phyloP scores from a whole-genome alignment of 2,329 filamentous ascomycete species.

The Aspergillus fijiensis region DNA sequence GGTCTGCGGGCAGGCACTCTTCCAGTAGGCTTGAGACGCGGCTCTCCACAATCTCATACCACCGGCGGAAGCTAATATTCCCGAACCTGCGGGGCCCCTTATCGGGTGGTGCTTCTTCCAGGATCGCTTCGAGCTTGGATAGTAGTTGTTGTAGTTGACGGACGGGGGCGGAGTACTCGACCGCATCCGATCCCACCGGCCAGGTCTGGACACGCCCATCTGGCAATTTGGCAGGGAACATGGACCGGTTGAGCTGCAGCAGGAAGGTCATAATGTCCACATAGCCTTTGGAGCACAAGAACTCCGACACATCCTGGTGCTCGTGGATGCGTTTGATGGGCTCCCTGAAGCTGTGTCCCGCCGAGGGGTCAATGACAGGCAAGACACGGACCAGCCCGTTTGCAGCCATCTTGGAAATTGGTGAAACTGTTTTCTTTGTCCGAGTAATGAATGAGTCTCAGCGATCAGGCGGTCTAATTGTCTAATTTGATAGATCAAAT shows the following conservation, averaged over 20 bases:
- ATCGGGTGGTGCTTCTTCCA: conserved; percentile 79
- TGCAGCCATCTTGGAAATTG: conserved; percentile 21
- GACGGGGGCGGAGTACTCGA: conserved; percentile 58
- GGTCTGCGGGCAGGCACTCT: conserved; percentile 54
- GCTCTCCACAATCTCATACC: conserved; percentile 69
- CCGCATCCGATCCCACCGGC: conserved; percentile 42
- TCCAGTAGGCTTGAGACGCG: conserved; percentile 57
- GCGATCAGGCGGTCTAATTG: neutral
- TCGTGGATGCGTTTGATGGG: conserved; percentile 84
- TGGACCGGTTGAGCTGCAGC: conserved; percentile 82
- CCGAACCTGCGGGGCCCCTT: conserved; percentile 85
- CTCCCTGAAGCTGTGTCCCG: conserved; percentile 59
- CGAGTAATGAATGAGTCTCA: too few relatives aligned
- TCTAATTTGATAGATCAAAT: neutral
- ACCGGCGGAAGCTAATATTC: conserved; percentile 84
- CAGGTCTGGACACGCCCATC: conserved; percentile 51
- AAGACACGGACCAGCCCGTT: conserved; percentile 39
- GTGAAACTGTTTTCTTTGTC: too few relatives aligned
- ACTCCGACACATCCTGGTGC: conserved; percentile 74
- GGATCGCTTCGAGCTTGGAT: conserved; percentile 61
- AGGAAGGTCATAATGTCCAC: conserved; percentile 83
- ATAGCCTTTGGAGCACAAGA: conserved; percentile 80
- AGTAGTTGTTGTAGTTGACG: conserved; percentile 66
- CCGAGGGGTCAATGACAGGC: conserved; percentile 47
- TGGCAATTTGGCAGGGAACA: conserved; percentile 66